phyloP scores from a whole-genome alignment of 192 early-diverging fungal species.

The Podila epigama region DNA sequence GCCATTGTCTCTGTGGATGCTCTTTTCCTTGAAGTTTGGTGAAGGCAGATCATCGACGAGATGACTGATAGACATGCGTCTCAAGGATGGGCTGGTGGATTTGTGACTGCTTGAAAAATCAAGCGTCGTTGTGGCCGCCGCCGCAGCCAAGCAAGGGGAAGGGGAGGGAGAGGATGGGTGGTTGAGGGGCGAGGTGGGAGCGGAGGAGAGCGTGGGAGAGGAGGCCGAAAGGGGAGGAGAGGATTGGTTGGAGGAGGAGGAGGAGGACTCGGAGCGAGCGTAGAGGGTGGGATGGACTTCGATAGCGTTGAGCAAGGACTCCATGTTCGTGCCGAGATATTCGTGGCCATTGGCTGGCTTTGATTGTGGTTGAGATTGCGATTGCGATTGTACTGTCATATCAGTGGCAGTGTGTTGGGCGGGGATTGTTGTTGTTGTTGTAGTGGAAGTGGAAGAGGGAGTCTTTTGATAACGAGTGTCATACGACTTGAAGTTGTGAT shows the following conservation, averaged over 20 bases:
- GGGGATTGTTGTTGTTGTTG: neutral
- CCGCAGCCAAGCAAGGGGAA: too few species aligned
- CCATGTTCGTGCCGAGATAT: conserved; percentile 45
- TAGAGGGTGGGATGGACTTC: conserved; percentile 39
- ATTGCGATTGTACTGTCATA: neutral
- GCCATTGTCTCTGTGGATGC: neutral
- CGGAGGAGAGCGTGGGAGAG: conserved; percentile 1
- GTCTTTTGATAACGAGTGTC: conserved; percentile 30
- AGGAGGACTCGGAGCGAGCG: conserved; percentile 29
- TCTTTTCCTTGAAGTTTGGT: neutral
- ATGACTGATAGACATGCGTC: conserved; percentile 44
- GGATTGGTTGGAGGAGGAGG: conserved; percentile 17
- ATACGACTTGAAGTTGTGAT: conserved; percentile 32
- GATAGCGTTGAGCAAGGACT: conserved; percentile 40
- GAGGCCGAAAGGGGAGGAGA: neutral
- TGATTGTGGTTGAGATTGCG: neutral
- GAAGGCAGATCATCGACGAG: conserved; percentile 23
- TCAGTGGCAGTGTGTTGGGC: neutral
- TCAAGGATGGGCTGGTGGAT: conserved; percentile 17
- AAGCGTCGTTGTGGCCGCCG: neutral
- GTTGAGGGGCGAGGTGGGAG: conserved; percentile 12
- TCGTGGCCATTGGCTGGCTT: conserved; percentile 15
- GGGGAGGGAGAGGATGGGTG: neutral
- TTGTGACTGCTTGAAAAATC: conserved; percentile 7
- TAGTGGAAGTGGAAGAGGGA: neutral